Percentiles rank a stretch among this genome's conserved stretches.
These are phyloP conservation scores for Phytomonas francai DNA, from an alignment of 208 protist species.

Conservation along the genomic window DNA sequence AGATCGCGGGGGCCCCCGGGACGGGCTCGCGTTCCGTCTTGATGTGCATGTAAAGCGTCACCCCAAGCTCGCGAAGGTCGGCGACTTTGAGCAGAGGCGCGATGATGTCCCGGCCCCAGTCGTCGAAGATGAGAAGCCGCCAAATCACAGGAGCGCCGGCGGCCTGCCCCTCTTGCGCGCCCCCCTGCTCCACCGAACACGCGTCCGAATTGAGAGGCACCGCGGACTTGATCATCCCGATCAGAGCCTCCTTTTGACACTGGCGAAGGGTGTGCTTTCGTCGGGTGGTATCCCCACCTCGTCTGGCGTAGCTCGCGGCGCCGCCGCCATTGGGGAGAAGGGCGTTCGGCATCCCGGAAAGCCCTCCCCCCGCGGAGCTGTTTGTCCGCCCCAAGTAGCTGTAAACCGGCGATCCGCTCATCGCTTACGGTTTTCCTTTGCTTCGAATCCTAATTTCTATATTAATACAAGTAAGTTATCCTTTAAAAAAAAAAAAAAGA, in stretches of 20 bases:
- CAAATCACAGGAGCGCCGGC: conserved; percentile 61
- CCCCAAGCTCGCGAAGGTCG: conserved; percentile 78
- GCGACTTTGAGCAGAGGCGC: conserved; percentile 83
- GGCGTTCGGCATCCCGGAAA: conserved; percentile 1
- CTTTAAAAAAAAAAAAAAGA: conserved; percentile 8
- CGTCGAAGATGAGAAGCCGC: conserved; percentile 87
- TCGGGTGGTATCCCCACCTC: not conserved
- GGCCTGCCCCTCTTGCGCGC: conserved; percentile 8
- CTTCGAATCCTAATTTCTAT: too few relatives aligned
- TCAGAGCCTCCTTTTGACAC: conserved; percentile 56
- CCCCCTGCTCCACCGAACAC: conserved; percentile 19
- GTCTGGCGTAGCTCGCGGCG: not conserved
- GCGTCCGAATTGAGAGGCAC: conserved; percentile 46
- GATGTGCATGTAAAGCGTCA: conserved; percentile 88
- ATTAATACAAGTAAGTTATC: conserved; percentile 12
- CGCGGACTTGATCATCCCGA: conserved; percentile 61
- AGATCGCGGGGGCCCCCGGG: conserved; percentile 82
- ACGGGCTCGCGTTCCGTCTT: conserved; percentile 72
- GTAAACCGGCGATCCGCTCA: too few relatives aligned
- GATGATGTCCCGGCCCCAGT: conserved; percentile 81
- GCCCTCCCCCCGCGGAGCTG: conserved; percentile 12
- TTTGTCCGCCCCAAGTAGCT: too few relatives aligned
- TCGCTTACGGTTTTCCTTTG: too few relatives aligned
- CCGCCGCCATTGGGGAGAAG: conserved; percentile 4
- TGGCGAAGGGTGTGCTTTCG: conserved; percentile 54